Conservation (phyloP, 2,329 filamentous ascomycete genomes). For the Trichoderma arundinaceum region DNA sequence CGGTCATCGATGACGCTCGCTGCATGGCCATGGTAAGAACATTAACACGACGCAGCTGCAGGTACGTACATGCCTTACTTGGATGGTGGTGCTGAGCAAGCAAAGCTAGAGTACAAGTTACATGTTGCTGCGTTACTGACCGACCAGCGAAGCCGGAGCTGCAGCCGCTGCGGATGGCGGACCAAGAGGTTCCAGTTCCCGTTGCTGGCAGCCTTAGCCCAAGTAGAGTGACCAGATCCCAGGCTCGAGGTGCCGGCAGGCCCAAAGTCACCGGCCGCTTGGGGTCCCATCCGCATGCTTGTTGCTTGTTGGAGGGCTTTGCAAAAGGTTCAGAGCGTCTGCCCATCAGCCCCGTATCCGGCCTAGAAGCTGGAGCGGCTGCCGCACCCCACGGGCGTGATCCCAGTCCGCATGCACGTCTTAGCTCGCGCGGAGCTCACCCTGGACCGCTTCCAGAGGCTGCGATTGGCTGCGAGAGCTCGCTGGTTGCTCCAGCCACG, state of each 20-base stretch:
- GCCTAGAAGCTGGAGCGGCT: constrained; percentile 6
- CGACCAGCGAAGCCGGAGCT: constrained; percentile 2
- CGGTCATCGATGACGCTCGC: constrained; percentile 20
- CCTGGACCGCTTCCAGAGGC: neutral
- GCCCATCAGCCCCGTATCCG: constrained; percentile 17
- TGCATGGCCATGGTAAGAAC: neutral
- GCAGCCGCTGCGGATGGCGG: too few species aligned
- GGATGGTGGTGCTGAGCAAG: neutral
- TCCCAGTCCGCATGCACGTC: neutral
- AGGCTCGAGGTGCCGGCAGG: neutral
- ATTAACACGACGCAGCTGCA: constrained; percentile 6
- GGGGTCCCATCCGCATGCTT: neutral
- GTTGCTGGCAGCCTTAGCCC: too few species aligned
- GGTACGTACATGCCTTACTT: constrained; percentile 9
- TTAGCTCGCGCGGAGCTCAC: constrained; percentile 17
- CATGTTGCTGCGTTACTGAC: neutral
- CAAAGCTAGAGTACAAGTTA: neutral
- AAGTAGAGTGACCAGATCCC: neutral
- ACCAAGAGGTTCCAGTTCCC: too few species aligned
- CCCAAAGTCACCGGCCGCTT: neutral
- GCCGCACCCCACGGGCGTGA: neutral
- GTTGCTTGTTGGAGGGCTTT: neutral
- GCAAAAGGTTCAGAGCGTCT: neutral
- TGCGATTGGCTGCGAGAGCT: neutral
- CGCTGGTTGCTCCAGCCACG: neutral